These are phyloP conservation scores for Stylosanthes scabra DNA, from an alignment of 331 rosid species.

Conservation along the genomic window DNA sequence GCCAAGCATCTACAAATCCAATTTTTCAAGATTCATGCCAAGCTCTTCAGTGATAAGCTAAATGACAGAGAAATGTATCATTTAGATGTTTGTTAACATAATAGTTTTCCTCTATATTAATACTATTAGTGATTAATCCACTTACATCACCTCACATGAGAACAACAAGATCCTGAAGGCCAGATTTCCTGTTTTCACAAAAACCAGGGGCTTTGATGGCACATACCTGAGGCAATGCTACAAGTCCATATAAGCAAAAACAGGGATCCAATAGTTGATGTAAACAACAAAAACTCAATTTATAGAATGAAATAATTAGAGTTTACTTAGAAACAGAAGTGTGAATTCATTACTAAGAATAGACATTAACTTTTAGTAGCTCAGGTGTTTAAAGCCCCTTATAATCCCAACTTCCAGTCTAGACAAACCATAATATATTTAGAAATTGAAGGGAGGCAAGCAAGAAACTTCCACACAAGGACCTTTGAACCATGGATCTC, in stretches of 20 bases:
- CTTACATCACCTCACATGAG: conserved; percentile 93
- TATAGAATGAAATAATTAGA: conserved; percentile 48
- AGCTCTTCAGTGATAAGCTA: conserved; percentile 97
- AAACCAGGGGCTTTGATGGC: conserved; percentile 99
- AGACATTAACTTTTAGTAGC: too few species aligned
- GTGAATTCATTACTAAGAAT: conserved; percentile 97
- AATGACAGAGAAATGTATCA: conserved; percentile 22
- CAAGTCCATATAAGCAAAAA: conserved; percentile 27
- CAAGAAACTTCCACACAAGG: too few species aligned
- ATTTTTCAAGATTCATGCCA: conserved; percentile 91
- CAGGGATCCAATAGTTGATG: conserved; percentile 5
- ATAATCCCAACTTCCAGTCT: too few species aligned
- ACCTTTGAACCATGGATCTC: too few species aligned
- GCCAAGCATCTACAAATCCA: conserved; percentile 83
- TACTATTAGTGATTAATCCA: conserved; percentile 1
- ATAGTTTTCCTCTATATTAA: neutral
- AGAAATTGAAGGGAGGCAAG: too few species aligned
- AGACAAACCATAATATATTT: too few species aligned
- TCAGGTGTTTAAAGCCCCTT: too few species aligned
- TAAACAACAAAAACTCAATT: conserved; percentile 3
- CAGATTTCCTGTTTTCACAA: conserved; percentile 93
- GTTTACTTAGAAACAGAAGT: conserved; percentile 86
- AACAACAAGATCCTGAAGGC: conserved; percentile 86
- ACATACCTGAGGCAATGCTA: conserved; percentile 66
- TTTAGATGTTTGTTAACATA: neutral